phyloP scores from a whole-genome alignment of 352 stramenopile genomes.

The Globisporangium ultimum region DNA sequence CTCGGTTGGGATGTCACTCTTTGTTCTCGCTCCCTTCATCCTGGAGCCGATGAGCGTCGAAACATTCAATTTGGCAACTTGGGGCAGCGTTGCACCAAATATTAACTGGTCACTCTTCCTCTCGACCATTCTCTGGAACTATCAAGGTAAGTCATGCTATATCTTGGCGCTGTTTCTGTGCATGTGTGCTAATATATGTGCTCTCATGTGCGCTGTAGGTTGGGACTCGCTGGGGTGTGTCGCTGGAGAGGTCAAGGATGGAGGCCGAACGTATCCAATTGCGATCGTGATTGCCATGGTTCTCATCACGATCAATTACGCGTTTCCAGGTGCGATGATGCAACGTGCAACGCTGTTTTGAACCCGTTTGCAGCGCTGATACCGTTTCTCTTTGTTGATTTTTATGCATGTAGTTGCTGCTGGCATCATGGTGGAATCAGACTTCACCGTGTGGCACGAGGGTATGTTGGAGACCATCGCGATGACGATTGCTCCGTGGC shows the following conservation, averaged over 20 bases:
- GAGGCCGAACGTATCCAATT: constrained; percentile 75
- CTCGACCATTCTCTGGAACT: constrained; percentile 85
- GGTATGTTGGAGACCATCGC: constrained; percentile 74
- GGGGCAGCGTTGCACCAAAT: constrained; percentile 55
- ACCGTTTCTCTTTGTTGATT: background rate
- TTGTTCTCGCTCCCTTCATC: constrained; percentile 77
- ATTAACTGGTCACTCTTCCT: constrained; percentile 87
- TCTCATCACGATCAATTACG: constrained; percentile 85
- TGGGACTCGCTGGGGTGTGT: constrained; percentile 85
- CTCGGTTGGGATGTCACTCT: constrained; percentile 79
- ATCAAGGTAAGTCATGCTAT: constrained; percentile 47
- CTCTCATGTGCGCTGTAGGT: constrained; percentile 17
- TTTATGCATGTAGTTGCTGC: constrained; percentile 36
- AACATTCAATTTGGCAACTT: constrained; percentile 70
- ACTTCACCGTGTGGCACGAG: constrained; percentile 70
- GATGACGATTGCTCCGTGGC: constrained; percentile 65
- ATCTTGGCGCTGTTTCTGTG: background rate
- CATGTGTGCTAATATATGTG: background rate
- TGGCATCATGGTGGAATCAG: constrained; percentile 73
- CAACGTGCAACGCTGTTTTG: background rate
- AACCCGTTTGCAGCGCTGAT: background rate
- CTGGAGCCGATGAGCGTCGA: constrained; percentile 72
- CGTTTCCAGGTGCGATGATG: constrained; percentile 51
- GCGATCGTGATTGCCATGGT: constrained; percentile 78
- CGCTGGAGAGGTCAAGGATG: constrained; percentile 83